Evolutionary conservation across 2,329 filamentous ascomycete species (phyloP).

Genomic region (Chalaropsis thielavioides): DNA sequence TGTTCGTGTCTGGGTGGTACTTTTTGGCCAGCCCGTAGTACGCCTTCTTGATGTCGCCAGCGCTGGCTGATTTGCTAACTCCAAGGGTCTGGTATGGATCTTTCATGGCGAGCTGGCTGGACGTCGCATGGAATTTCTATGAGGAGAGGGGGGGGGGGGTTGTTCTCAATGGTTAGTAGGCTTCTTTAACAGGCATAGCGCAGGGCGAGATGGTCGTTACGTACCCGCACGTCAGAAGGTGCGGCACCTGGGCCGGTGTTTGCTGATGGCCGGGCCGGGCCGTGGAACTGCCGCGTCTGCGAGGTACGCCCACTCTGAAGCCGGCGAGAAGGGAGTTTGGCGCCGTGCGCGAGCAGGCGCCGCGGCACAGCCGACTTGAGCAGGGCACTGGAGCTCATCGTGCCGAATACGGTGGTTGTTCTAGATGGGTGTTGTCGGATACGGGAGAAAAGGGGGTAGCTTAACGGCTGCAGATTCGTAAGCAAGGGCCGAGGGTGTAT

Average conservation of each 20-base stretch:
- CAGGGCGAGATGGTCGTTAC: slow-evolving; percentile 5
- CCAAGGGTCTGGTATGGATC: slow-evolving; percentile 84
- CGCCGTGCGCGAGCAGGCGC: slow-evolving; percentile 31
- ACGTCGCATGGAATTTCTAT: slow-evolving; percentile 48
- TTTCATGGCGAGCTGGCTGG: slow-evolving; percentile 37
- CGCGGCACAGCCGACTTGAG: slow-evolving; percentile 34
- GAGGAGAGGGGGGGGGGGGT: too few relatives aligned
- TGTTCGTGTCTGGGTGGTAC: slow-evolving; percentile 95
- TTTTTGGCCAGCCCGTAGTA: slow-evolving; percentile 98
- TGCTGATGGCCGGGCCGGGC: slow-evolving; percentile 4
- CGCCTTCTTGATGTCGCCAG: slow-evolving; percentile 89
- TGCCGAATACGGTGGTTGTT: slow-evolving; percentile 18
- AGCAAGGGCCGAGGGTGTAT: slow-evolving; percentile 10
- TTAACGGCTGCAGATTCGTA: not conserved
- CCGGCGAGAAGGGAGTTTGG: slow-evolving; percentile 28
- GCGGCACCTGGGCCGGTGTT: slow-evolving; percentile 6
- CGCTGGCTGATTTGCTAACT: slow-evolving; percentile 64
- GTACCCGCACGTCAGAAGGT: slow-evolving; percentile 3
- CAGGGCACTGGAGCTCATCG: slow-evolving; percentile 36
- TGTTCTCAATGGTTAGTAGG: not conserved
- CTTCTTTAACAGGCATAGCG: too few relatives aligned
- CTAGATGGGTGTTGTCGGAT: not conserved
- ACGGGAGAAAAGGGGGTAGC: too few relatives aligned
- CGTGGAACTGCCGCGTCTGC: slow-evolving; percentile 25
- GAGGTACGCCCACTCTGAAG: slow-evolving; percentile 28